phyloP scores from a whole-genome alignment of 768 basidiomycete genomes.

The Tricholoma hemisulphureum region DNA sequence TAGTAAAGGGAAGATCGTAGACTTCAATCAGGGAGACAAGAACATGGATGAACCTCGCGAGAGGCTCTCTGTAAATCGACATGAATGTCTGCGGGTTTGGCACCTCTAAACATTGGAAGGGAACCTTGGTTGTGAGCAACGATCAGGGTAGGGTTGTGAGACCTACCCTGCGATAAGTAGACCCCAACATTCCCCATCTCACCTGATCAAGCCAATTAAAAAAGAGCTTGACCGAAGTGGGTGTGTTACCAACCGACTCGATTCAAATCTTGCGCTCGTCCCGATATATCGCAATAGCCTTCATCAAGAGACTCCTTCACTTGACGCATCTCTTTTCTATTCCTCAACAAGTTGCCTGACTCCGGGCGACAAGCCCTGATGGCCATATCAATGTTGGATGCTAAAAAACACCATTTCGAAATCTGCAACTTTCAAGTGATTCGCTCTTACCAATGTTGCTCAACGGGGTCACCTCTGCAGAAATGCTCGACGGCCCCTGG shows the following conservation, averaged over 20 bases:
- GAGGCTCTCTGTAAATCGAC: conserved; percentile 47
- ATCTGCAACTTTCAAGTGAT: neutral
- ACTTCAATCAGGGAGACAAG: conserved; percentile 63
- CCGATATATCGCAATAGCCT: conserved; percentile 80
- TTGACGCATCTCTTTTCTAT: conserved; percentile 64
- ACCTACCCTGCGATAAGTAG: conserved; percentile 60
- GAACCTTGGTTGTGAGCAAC: neutral
- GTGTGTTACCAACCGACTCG: conserved; percentile 48
- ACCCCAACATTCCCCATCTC: conserved; percentile 62
- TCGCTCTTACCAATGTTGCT: conserved; percentile 43
- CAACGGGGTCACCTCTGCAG: conserved; percentile 33
- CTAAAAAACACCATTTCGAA: conserved; percentile 28
- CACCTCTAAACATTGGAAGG: conserved; percentile 51
- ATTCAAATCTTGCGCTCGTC: conserved; percentile 56
- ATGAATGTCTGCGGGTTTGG: conserved; percentile 50
- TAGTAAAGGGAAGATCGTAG: conserved; percentile 70
- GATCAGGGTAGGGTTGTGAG: neutral
- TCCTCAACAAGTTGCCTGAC: conserved; percentile 56
- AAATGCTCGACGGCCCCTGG: conserved; percentile 5
- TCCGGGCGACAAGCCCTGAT: conserved; percentile 73
- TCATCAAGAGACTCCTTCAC: conserved; percentile 77
- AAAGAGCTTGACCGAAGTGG: neutral
- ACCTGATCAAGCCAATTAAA: conserved; percentile 34
- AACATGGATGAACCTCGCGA: conserved; percentile 73
- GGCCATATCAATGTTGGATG: conserved; percentile 68